Percentiles rank a stretch among this genome's conserved stretches.
Conservation (phyloP, 805 yeast genomes). For the Lachancea kluyveri region DNA sequence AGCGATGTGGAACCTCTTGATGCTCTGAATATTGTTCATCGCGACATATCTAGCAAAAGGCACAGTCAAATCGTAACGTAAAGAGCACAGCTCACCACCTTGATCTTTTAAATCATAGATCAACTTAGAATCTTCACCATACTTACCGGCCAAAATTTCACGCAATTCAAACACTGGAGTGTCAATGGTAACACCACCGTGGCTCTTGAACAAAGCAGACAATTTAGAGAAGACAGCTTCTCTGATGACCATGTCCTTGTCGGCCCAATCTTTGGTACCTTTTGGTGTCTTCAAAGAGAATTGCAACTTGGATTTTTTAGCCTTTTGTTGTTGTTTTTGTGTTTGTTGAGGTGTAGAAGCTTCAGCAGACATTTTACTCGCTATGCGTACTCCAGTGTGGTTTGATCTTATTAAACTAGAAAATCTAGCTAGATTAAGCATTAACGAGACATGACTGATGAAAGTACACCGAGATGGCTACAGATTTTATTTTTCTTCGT, state of each 20-base stretch:
- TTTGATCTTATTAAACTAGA: too few species aligned
- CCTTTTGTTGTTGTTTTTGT: slow-evolving; percentile 15
- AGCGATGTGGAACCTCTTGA: slow-evolving; percentile 95
- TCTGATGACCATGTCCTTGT: slow-evolving; percentile 92
- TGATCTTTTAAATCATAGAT: slow-evolving; percentile 96
- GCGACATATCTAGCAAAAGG: slow-evolving; percentile 98
- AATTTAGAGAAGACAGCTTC: slow-evolving; percentile 76
- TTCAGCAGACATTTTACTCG: slow-evolving; percentile 10
- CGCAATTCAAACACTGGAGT: slow-evolving; percentile 97
- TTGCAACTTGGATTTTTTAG: slow-evolving; percentile 44
- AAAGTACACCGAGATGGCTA: too few species aligned
- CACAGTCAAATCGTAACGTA: slow-evolving; percentile 94
- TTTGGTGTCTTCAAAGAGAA: slow-evolving; percentile 91
- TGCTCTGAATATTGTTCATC: slow-evolving; percentile 82
- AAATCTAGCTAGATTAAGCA: too few species aligned
- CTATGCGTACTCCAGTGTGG: too few species aligned
- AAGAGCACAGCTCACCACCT: slow-evolving; percentile 95
- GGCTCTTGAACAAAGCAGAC: slow-evolving; percentile 76
- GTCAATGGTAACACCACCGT: slow-evolving; percentile 97
- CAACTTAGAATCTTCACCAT: slow-evolving; percentile 96
- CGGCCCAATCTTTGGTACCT: slow-evolving; percentile 98
- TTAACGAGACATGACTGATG: too few species aligned
- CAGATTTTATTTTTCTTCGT: not conserved
- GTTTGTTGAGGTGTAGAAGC: too few species aligned
- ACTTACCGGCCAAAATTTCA: slow-evolving; percentile 93